Conservation (phyloP, 176 grass and related monocot species). For the Olyra latifolia region DNA sequence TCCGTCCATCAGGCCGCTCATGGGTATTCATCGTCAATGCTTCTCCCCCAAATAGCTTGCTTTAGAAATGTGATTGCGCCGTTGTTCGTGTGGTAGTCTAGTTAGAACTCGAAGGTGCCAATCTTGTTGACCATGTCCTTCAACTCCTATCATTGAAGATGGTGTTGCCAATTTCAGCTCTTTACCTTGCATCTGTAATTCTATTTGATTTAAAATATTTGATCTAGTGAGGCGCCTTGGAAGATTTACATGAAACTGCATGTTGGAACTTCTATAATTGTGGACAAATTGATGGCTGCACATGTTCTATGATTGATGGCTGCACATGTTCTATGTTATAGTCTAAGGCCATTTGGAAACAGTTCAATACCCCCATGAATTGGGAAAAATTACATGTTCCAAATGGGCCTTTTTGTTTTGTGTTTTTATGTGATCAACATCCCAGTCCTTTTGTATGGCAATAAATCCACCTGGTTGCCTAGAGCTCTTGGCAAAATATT, state of each 20-base stretch:
- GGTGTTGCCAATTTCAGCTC: neutral
- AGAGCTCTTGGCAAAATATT: neutral
- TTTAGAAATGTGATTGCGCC: too few relatives aligned
- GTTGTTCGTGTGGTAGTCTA: too few relatives aligned
- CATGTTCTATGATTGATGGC: neutral
- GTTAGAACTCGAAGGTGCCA: too few relatives aligned
- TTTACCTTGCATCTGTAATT: neutral
- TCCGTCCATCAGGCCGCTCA: too few relatives aligned
- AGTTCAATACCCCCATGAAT: too few relatives aligned
- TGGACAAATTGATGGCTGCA: too few relatives aligned
- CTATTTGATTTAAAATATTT: neutral
- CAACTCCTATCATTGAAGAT: too few relatives aligned
- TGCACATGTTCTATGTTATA: neutral
- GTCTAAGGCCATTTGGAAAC: neutral
- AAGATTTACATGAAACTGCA: neutral
- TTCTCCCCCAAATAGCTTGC: too few relatives aligned
- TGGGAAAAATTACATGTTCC: too few relatives aligned
- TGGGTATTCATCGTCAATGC: too few relatives aligned
- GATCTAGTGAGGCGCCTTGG: neutral
- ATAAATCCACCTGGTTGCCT: neutral
- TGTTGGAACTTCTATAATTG: neutral
- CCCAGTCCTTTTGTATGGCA: neutral
- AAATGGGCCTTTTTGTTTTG: neutral
- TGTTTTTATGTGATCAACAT: neutral
- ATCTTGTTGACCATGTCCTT: too few relatives aligned